Conservation (phyloP, 1,284 basidiomycete genomes). For the Phlebopus sp. region DNA sequence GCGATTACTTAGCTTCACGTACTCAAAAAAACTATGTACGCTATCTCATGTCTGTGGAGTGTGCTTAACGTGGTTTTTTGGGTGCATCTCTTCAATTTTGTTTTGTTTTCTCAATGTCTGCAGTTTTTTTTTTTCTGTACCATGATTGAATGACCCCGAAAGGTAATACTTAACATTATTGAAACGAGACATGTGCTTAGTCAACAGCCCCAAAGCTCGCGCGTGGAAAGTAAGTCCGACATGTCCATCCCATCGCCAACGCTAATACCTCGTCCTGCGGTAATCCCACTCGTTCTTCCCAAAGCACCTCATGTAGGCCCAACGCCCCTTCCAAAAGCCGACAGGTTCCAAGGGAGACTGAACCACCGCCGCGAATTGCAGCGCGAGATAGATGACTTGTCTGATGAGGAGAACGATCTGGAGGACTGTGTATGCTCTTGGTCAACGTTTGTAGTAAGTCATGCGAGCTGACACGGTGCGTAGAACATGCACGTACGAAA, state of each 20-base stretch:
- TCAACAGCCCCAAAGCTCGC: no score
- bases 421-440: conserved; percentile 58
- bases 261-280: conserved; percentile 55
- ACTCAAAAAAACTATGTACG: no score
- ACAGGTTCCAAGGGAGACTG: conserved; percentile 50
- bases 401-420: conserved; percentile 78
- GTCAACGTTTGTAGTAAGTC: background rate
- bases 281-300: conserved; percentile 66
- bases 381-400: conserved; percentile 81
- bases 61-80: no score
- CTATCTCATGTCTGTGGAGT: no score
- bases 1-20: no score
- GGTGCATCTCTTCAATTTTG: no score
- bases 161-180: no score
- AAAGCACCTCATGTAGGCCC: conserved; percentile 66
- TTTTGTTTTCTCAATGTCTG: no score
- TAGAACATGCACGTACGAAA: conserved; percentile 60
- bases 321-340: conserved; percentile 49
- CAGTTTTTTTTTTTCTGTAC: no score
- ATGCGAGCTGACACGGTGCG: background rate
- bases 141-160: no score
- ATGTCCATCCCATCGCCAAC: conserved; percentile 68
- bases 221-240: no score
- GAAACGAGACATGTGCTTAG: no score
- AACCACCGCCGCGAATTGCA: conserved; percentile 66